Percentiles rank a stretch among this genome's conserved stretches.
These are phyloP conservation scores for Groenewaldozyma tartarivorans DNA, from an alignment of 805 yeast genomes.

Conservation along the genomic window DNA sequence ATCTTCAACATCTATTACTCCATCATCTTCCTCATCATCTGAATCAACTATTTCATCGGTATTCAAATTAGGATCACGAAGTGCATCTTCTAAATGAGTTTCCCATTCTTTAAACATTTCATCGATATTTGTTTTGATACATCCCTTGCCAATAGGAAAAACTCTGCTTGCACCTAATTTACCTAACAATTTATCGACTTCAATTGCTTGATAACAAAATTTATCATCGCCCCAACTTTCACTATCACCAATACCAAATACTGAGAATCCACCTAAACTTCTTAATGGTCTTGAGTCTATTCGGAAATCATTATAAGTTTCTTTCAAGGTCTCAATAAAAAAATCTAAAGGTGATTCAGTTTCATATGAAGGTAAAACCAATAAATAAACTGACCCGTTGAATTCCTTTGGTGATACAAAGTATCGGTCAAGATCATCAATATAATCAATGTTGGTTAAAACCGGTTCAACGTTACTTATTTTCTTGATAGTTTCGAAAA, in stretches of 20 bases:
- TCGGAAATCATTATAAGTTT: constrained; percentile 76
- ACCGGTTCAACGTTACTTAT: constrained; percentile 33
- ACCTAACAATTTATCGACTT: constrained; percentile 65
- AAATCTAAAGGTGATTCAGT: constrained; percentile 88
- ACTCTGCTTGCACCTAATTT: constrained; percentile 80
- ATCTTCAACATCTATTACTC: constrained; percentile 72
- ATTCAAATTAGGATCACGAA: constrained; percentile 49
- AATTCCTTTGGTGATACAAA: constrained; percentile 50
- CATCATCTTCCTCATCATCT: constrained; percentile 28
- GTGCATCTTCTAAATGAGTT: constrained; percentile 44
- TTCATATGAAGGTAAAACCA: constrained; percentile 84
- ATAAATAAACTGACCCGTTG: constrained; percentile 42
- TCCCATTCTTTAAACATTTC: constrained; percentile 60
- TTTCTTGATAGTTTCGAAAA: constrained; percentile 30
- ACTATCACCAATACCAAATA: constrained; percentile 78
- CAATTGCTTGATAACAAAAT: constrained; percentile 77
- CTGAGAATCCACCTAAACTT: constrained; percentile 66
- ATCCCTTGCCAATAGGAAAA: constrained; percentile 74
- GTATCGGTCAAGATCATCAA: constrained; percentile 76
- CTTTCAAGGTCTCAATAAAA: constrained; percentile 69
- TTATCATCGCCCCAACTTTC: constrained; percentile 68
- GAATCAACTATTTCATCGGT: constrained; percentile 52
- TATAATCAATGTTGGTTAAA: constrained; percentile 63
- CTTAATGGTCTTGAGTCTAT: constrained; percentile 73
- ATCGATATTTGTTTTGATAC: constrained; percentile 55